Evolutionary conservation across 2,329 filamentous ascomycete genomes (phyloP), one percentile per base, ranked within the genome.

Genomic region (Corinectria fuckeliana): DNA sequence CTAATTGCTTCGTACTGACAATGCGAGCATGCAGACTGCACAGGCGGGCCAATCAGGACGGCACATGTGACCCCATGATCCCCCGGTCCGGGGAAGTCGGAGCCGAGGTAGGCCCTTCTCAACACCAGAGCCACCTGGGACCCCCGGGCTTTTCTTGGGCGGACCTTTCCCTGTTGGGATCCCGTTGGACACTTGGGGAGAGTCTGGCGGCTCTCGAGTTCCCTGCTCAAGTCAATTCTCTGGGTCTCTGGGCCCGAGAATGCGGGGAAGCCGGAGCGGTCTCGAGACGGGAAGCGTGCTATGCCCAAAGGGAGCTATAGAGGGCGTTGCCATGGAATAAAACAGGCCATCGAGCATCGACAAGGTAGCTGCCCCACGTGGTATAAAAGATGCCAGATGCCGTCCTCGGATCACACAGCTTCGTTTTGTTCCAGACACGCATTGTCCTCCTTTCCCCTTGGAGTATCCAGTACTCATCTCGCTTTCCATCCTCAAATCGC

Each of bases 41-140:
- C 23, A 52, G 21, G 38, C 49, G 25, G 13, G 25, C 28, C 42
- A 26, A 54, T 45, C 5, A 34, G 32, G 13, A 7, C 13, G 7
- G 10, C 41, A 36, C 16, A 36, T 36, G 51, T 21, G 25, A 36
- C 28, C 26, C 67, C 67, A 67, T 63, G 50, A 52, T 45, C 13
- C 9, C 1, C 41, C 66, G 21, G 21, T 16, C 23, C 42, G 65
- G 67, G 67, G 65, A 61, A 60, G 39, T 48, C 56, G 59, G 57
- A 60, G 58, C 71, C 48, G 71, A 71, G 50, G 38, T 44, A 41
- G 41, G 8, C 36, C 34, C 32, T 18, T 21, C 9, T 13, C 20
- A 13, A 34, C 21, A 6, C 34, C 42, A 45, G 21, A 32, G 10
- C 45, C 38, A 45, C n/a, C 44, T 14, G 14, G 38, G 14, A 8